Conservation (phyloP, 2,329 filamentous ascomycete genomes). For the Microsporum ferrugineum region DNA sequence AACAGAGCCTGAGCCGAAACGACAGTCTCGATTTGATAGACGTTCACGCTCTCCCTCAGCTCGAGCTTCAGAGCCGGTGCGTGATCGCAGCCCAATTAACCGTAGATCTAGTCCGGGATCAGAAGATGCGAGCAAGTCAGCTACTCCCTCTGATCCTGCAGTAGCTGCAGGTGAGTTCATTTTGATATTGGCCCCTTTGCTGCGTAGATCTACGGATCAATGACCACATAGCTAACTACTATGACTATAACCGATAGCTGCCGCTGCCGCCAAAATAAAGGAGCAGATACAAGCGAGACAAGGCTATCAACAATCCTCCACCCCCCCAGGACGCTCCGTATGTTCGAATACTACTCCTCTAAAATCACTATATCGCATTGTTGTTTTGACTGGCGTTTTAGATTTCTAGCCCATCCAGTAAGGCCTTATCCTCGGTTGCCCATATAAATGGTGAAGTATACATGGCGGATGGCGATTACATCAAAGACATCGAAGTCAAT, state of each 20-base stretch:
- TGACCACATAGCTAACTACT: constrained; percentile 10
- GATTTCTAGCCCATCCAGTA: constrained; percentile 41
- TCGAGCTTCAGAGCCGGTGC: constrained; percentile 54
- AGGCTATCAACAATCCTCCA: constrained; percentile 80
- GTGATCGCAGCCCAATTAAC: constrained; percentile 70
- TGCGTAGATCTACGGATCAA: neutral
- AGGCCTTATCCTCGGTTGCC: constrained; percentile 44
- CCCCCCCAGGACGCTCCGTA: constrained; percentile 63
- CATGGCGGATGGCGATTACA: constrained; percentile 91
- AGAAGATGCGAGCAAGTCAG: constrained; percentile 34
- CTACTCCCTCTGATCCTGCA: constrained; percentile 49
- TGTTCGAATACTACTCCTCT: constrained; percentile 13
- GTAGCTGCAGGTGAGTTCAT: constrained; percentile 58
- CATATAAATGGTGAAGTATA: constrained; percentile 81
- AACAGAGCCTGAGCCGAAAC: constrained; percentile 67
- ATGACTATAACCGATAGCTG: constrained; percentile 45
- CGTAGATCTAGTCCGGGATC: constrained; percentile 41
- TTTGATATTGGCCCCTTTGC: neutral
- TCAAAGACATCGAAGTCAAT: constrained; percentile 98
- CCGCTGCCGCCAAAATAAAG: constrained; percentile 79
- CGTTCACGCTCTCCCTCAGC: constrained; percentile 72
- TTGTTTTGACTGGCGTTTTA: constrained; percentile 16
- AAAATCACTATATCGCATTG: neutral
- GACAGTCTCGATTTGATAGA: constrained; percentile 74
- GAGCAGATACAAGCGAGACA: constrained; percentile 75